Percentiles rank a stretch among this genome's conserved stretches.
Evolutionary conservation across 305 asterid genomes (phyloP).

Genomic region (Solanum chacoense): DNA sequence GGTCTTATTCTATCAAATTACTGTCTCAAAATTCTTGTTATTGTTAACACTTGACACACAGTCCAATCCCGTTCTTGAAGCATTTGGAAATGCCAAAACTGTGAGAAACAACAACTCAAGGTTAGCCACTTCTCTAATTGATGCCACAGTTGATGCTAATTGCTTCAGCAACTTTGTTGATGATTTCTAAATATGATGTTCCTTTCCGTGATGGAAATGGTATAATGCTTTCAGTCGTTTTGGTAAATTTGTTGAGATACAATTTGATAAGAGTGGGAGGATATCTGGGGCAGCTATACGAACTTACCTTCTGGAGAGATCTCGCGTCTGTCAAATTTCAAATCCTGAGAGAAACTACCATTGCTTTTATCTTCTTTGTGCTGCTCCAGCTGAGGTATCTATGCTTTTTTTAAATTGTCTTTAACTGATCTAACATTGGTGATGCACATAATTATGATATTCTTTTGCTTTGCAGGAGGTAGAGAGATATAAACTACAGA

Average conservation of each 20-base stretch:
- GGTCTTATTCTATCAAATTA: background rate
- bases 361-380: conserved; percentile 97
- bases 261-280: conserved; percentile 93
- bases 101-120: conserved; percentile 97
- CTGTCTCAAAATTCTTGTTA: conserved; percentile 14
- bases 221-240: conserved; percentile 60
- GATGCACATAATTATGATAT: conserved; percentile 13
- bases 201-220: background rate
- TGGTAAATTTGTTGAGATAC: conserved; percentile 99
- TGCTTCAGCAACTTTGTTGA: background rate
- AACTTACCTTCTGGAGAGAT: conserved; percentile 96
- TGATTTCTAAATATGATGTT: conserved; percentile 4
- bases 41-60: conserved; percentile 26
- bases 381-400: conserved; percentile 86
- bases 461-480: conserved; percentile 50
- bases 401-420: background rate
- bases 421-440: background rate
- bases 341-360: conserved; percentile 98
- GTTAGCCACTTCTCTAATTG: conserved; percentile 27
- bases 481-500: conserved; percentile 72
- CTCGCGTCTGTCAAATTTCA: conserved; percentile 97
- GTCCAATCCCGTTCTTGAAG: conserved; percentile 98
- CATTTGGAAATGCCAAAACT: conserved; percentile 90
- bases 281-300: conserved; percentile 98
- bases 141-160: background rate